Evolutionary conservation across 495 filamentous ascomycete species (phyloP), one percentile per base, ranked within the genome.

Genomic region (Beverwykella pulmonaria): DNA sequence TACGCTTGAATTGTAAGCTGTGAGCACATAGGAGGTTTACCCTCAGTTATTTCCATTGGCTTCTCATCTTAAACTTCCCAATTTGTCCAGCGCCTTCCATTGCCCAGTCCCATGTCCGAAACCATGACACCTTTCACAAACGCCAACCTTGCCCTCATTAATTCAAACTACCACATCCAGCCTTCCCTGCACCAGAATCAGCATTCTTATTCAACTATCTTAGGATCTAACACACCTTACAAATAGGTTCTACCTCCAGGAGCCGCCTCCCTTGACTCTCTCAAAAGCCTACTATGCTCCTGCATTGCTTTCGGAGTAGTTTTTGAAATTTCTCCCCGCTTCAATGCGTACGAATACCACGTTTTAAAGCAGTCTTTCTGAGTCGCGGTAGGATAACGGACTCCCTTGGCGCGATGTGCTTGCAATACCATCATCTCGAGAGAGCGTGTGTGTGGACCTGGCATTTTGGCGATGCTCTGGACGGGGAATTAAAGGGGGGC

Each of bases 341-440:
- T 50, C 27, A 68, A 47, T 27, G 65, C 65, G 57, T 63, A 63
- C 20, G 65, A 68, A 47, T 68, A 68, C 65, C 65, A 68, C 5
- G 65, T 68, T 39, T 68, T 68, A 34, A 63, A 63, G 41, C 59
- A 63, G 19, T 68, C 65, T 48, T 68, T 63, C 23, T 63, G 59
- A 14, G 25, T 19, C 10, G 53, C 41, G 20, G 59, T 54, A 12
- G 65, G 59, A 23, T 63, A 68, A 25, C 65, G 52, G n/a, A 63
- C 25, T n/a, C 65, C 65, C 34, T 68, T 68, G 2, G 65, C 65
- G 22, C 65, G 65, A 41, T 68, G 65, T 25, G 65, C 65, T 58
- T 68, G 57, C 14, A 68, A 44, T 1, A 68, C 59, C 41, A 63
- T 52, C 36, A 59, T 41, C 23, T 68, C 59, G 52, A 68, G 59